A percentile compares a stretch with the other conserved stretches of the same genome.
These are phyloP conservation scores for Fimicolochytrium jonesii DNA, from an alignment of 192 early-diverging fungal species.

Conservation along the genomic window DNA sequence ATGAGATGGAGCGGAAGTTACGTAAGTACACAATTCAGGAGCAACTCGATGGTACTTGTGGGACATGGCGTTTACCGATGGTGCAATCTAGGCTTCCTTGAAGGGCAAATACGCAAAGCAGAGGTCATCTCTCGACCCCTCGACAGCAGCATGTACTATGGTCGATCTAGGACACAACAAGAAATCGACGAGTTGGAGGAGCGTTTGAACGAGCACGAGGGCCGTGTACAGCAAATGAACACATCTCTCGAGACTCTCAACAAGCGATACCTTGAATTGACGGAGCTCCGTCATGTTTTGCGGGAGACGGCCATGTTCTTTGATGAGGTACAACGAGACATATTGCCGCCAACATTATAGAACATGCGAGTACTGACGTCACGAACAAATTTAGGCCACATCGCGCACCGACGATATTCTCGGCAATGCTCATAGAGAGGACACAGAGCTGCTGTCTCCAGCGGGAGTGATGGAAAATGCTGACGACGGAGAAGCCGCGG, in stretches of 20 bases:
- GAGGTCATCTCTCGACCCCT: conserved; percentile 55
- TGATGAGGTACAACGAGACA: conserved; percentile 67
- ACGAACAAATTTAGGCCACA: conserved; percentile 7
- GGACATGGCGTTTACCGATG: too few relatives aligned
- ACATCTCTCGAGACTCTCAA: conserved; percentile 81
- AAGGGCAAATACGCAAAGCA: conserved; percentile 71
- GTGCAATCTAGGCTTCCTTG: conserved; percentile 87
- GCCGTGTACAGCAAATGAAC: conserved; percentile 80
- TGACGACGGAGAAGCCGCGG: conserved; percentile 29
- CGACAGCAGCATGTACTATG: conserved; percentile 44
- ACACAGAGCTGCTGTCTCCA: conserved; percentile 27
- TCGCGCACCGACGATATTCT: conserved; percentile 39
- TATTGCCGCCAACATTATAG: too few relatives aligned
- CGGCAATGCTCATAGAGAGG: conserved; percentile 26
- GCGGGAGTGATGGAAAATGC: conserved; percentile 4
- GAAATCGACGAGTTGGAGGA: conserved; percentile 94
- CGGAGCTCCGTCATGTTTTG: conserved; percentile 86
- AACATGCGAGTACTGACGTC: too few relatives aligned
- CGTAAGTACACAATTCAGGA: conserved; percentile 60
- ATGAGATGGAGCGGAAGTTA: conserved; percentile 95
- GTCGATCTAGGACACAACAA: conserved; percentile 70
- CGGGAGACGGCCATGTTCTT: conserved; percentile 83
- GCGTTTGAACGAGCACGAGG: conserved; percentile 74
- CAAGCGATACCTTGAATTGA: conserved; percentile 80
- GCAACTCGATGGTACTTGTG: too few relatives aligned